Evolutionary conservation across 1,284 basidiomycete species (phyloP).

Genomic region (Marasmius sp.): DNA sequence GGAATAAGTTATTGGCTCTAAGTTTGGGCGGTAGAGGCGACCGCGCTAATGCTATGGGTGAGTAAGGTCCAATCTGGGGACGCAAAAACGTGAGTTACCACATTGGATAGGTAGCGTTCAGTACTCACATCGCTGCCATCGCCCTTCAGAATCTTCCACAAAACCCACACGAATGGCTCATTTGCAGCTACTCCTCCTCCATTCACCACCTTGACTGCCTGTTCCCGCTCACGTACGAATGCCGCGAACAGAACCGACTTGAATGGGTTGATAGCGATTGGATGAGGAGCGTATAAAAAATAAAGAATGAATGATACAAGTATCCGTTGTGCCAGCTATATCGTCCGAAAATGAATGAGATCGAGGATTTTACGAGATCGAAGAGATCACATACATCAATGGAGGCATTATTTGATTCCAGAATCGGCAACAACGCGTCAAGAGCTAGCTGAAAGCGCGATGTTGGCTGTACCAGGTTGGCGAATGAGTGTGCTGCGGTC

Average conservation of each 20-base stretch:
- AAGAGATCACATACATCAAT: conserved; percentile 44
- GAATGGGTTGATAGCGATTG: conserved; percentile 76
- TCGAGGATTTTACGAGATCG: background rate
- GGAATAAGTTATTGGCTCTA: conserved; percentile 62
- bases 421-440: conserved; percentile 70
- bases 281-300: conserved; percentile 72
- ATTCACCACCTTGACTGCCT: conserved; percentile 49
- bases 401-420: conserved; percentile 46
- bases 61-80: conserved; percentile 72
- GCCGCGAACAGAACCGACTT: conserved; percentile 64
- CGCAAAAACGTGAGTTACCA: conserved; percentile 7
- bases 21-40: conserved; percentile 71
- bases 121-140: conserved; percentile 71
- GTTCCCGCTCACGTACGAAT: conserved; percentile 63
- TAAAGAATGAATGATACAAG: conserved; percentile 75
- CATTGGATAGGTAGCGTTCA: conserved; percentile 1
- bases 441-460: conserved; percentile 76
- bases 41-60: conserved; percentile 66
- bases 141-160: conserved; percentile 79
- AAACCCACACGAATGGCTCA: conserved; percentile 78
- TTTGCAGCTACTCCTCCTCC: conserved; percentile 57
- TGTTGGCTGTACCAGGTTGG: conserved; percentile 67
- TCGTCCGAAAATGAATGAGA: background rate
- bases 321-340: conserved; percentile 66
- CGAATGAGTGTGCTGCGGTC: conserved; percentile 69